Conservation (phyloP, 2,329 filamentous ascomycete genomes). For the Diplocarpon rosae region DNA sequence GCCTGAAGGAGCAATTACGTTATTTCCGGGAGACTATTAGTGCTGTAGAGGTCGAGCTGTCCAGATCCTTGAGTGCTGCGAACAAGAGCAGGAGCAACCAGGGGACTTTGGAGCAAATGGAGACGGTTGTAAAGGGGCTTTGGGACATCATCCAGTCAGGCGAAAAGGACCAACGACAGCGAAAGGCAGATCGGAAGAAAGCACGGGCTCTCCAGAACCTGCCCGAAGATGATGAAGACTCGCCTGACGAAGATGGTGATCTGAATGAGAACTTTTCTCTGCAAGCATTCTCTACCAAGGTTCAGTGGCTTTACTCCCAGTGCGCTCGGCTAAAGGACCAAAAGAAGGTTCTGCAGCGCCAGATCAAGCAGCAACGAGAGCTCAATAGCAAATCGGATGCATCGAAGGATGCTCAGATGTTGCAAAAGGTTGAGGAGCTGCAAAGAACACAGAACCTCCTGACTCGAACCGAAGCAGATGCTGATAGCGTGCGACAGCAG, state of each 20-base stretch:
- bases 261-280: conserved; percentile 57
- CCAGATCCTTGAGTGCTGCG: conserved; percentile 13
- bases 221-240: conserved; percentile 47
- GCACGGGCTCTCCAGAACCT: conserved; percentile 45
- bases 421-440: conserved; percentile 45
- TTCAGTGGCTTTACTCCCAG: conserved; percentile 68
- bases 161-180: conserved; percentile 43
- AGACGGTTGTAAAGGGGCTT: conserved; percentile 37
- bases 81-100: conserved; percentile 21
- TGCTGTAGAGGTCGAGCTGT: conserved; percentile 31
- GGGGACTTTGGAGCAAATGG: conserved; percentile 43
- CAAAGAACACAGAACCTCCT: conserved; percentile 31
- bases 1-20: conserved; percentile 54
- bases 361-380: conserved; percentile 92
- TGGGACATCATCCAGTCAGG: conserved; percentile 40
- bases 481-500: conserved; percentile 23
- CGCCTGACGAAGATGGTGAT: conserved; percentile 49
- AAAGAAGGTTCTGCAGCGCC: conserved; percentile 76
- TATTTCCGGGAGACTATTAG: conserved; percentile 55
- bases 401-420: conserved; percentile 54
- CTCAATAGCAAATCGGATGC: conserved; percentile 79
- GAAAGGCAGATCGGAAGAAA: conserved; percentile 42
- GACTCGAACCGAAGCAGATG: conserved; percentile 26
- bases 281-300: conserved; percentile 63
- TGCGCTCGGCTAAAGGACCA: conserved; percentile 75